Conservation (phyloP, 1,284 basidiomycete species). For the Ganoderma boninense region DNA sequence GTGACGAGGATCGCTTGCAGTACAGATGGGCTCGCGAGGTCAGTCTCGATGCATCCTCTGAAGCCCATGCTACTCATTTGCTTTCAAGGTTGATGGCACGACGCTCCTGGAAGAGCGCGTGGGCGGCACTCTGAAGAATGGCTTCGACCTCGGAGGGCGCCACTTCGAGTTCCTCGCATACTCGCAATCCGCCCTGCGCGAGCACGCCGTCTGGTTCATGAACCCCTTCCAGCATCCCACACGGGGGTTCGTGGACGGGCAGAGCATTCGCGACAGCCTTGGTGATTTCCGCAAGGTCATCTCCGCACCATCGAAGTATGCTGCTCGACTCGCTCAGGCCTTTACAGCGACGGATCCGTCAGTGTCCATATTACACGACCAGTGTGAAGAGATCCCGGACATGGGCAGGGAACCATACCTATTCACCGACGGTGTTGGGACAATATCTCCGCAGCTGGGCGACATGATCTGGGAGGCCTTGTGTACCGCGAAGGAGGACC, state of each 20-base stretch:
- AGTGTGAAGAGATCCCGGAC: slow-evolving; percentile 71
- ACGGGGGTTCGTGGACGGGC: slow-evolving; percentile 55
- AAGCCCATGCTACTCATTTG: neutral
- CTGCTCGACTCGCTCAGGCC: slow-evolving; percentile 83
- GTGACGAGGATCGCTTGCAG: slow-evolving; percentile 76
- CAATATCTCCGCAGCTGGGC: slow-evolving; percentile 68
- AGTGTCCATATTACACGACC: slow-evolving; percentile 57
- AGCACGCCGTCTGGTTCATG: slow-evolving; percentile 84
- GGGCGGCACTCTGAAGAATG: slow-evolving; percentile 67
- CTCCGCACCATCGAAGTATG: slow-evolving; percentile 75
- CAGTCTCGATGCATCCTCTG: neutral
- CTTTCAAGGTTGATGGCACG: slow-evolving; percentile 57
- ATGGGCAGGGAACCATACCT: slow-evolving; percentile 53
- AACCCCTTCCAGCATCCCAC: slow-evolving; percentile 60
- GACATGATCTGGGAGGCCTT: slow-evolving; percentile 65
- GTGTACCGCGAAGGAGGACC: slow-evolving; percentile 51
- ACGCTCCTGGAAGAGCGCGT: slow-evolving; percentile 68
- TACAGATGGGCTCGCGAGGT: slow-evolving; percentile 71
- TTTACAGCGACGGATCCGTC: slow-evolving; percentile 84
- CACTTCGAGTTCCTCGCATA: slow-evolving; percentile 80
- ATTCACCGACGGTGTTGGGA: slow-evolving; percentile 83
- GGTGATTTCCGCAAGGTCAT: slow-evolving; percentile 72
- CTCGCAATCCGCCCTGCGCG: slow-evolving; percentile 72
- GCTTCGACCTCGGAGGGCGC: slow-evolving; percentile 74
- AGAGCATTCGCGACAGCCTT: slow-evolving; percentile 63